Evolutionary conservation across 2,329 filamentous ascomycete genomes (phyloP).

Genomic region (Colletotrichum sp.): DNA sequence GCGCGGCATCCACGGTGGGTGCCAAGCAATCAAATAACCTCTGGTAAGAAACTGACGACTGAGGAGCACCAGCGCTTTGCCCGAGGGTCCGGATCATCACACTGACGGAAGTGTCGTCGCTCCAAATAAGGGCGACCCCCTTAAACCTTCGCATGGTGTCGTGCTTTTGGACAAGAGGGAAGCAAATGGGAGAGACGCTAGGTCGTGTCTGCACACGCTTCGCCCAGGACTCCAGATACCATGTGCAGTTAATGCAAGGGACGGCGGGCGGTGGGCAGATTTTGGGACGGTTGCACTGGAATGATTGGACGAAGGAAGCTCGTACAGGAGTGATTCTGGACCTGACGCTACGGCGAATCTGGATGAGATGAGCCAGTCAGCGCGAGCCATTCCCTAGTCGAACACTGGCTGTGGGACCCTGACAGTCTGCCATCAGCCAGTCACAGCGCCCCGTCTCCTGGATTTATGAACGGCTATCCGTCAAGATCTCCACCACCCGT

Average conservation of each 20-base stretch:
- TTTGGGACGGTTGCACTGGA: neutral
- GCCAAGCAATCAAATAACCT: neutral
- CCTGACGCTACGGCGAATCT: conserved; percentile 11
- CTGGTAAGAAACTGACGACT: neutral
- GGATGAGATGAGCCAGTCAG: conserved; percentile 3
- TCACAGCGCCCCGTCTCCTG: neutral
- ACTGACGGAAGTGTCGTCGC: neutral
- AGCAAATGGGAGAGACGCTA: neutral
- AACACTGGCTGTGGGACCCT: neutral
- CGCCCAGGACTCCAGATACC: neutral
- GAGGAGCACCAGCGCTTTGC: neutral
- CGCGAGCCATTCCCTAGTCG: neutral
- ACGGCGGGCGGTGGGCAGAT: neutral
- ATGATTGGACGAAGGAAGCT: neutral
- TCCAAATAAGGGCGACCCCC: neutral
- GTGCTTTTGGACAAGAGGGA: neutral
- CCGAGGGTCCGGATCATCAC: neutral
- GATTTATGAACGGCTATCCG: neutral
- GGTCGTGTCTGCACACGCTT: neutral
- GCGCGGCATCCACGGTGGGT: neutral
- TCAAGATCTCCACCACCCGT: neutral
- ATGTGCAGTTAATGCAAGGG: neutral
- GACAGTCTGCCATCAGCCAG: conserved; percentile 1
- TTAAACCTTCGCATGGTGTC: conserved; percentile 1
- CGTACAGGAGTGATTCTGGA: neutral